phyloP scores from a whole-genome alignment of 805 yeast genomes.

The Cyberlindnera sargentensis region DNA sequence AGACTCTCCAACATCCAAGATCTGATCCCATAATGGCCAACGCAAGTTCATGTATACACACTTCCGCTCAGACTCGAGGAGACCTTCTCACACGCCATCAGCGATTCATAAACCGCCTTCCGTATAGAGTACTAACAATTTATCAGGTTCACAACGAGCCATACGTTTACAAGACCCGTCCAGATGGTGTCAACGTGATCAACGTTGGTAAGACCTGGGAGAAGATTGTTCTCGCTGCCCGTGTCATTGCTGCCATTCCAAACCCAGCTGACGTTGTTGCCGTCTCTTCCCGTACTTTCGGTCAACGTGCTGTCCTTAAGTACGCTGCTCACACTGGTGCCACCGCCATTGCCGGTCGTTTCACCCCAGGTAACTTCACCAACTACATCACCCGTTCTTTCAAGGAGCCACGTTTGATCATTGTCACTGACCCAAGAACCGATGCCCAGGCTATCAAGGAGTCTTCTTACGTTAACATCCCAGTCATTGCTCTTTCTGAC shows the following conservation, averaged over 20 bases:
- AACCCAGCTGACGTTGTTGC: constrained; percentile 98
- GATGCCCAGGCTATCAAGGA: constrained; percentile 99
- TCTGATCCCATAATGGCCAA: too few relatives aligned
- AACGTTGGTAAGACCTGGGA: constrained; percentile 99
- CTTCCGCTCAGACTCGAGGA: too few relatives aligned
- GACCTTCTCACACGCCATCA: too few relatives aligned
- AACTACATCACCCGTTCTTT: constrained; percentile 99
- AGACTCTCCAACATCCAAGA: too few relatives aligned
- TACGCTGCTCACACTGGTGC: constrained; percentile 99
- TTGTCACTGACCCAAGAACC: constrained; percentile 99
- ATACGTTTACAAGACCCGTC: constrained; percentile 96
- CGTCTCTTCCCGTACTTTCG: constrained; percentile 97
- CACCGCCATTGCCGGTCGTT: constrained; percentile 99
- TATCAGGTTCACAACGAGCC: constrained; percentile 87
- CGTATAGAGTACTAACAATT: constrained; percentile 8
- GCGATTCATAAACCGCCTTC: too few relatives aligned
- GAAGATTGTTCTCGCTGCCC: constrained; percentile 98
- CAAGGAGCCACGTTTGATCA: constrained; percentile 99
- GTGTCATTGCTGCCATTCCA: constrained; percentile 99
- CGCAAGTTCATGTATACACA: too few relatives aligned
- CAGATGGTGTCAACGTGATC: constrained; percentile 98
- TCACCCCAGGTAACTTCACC: constrained; percentile 99
- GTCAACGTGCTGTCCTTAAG: constrained; percentile 99
- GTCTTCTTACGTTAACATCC: constrained; percentile 99
- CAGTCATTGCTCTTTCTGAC: constrained; percentile 98